Evolutionary conservation across 2,329 filamentous ascomycete species (phyloP), one percentile per base, ranked within the genome.

Genomic region (Rhinocladiella similis): DNA sequence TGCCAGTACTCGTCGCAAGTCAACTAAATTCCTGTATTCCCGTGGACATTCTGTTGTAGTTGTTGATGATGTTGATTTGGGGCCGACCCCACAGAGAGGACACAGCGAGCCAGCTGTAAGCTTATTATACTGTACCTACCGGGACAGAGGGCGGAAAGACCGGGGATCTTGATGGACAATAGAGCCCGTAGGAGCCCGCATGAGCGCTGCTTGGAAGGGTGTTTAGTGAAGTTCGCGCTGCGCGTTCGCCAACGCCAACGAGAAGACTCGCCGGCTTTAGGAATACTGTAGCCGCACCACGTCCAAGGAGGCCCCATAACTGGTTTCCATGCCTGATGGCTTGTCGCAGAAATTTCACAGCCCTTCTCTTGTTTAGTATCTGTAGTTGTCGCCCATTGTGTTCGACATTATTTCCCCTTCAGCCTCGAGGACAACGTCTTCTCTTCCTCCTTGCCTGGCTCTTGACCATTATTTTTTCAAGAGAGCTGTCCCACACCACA

Each of bases 81-180:
- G 22, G 22, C 22, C 22, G 22, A 4, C 3, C 42, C 42, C 42
- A 45, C 42, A 45, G 22, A 33, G 29, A 33, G 43, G 46, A 50
- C 43, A 38, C 45, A 46, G 45, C 45, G 22, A 39, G 46, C 49
- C 49, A 46, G 42, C 49, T 27, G 41, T 47, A 33, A 33, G 29
- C 29, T 33, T 33, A 25, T 25, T 25, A 7, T 12, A 33, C 10
- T 48, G 22, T 51, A 52, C 51, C 54, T 47, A 58, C 47, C 50
- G 39, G 43, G 43, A 42, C 33, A 47, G 22, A 39, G 51, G 27
- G 42, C 36, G 43, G 43, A 14, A 46, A 41, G 38, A 46, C 43
- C 19, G 43, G 43, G 43, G 25, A 16, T n/a, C 20, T 20, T 46
- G 20, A 22, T 22, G 43, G 22, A 22, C 20, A 16, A 10, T 20